Percentiles rank a stretch among this genome's conserved stretches.
These are phyloP conservation scores for Lactuca sativa DNA, from an alignment of 129 eudicot species.

Conservation along the genomic window DNA sequence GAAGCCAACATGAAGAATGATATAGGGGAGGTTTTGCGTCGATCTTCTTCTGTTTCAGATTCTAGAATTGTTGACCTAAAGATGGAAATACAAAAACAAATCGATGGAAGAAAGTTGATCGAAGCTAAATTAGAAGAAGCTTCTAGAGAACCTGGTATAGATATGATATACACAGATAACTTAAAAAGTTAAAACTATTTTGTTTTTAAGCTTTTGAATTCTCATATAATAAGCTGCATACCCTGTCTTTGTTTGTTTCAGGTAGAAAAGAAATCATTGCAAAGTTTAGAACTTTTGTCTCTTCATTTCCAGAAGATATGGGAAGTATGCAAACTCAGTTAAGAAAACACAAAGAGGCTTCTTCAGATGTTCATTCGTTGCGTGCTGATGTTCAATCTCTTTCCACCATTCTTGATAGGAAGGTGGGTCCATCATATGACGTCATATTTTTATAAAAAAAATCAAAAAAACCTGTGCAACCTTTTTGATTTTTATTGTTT, in stretches of 20 bases:
- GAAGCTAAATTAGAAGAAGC: conserved; percentile 73
- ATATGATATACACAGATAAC: neutral
- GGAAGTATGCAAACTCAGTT: conserved; percentile 76
- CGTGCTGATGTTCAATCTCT: conserved; percentile 89
- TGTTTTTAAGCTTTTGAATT: neutral
- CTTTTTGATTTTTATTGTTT: neutral
- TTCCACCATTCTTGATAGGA: conserved; percentile 54
- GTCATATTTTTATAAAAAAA: neutral
- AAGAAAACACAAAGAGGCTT: conserved; percentile 75
- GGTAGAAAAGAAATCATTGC: conserved; percentile 93
- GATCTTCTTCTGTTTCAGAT: conserved; percentile 50
- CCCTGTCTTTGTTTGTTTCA: conserved; percentile 28
- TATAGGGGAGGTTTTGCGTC: conserved; percentile 58
- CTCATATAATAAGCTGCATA: conserved; percentile 16
- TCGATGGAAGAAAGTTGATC: conserved; percentile 49
- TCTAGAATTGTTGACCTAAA: conserved; percentile 67
- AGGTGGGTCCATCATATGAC: conserved; percentile 43
- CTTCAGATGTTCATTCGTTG: conserved; percentile 71
- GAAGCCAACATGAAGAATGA: conserved; percentile 63
- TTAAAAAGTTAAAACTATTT: conserved; percentile 6
- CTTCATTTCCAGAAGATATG: conserved; percentile 87
- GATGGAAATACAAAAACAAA: conserved; percentile 60
- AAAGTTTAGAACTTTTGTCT: conserved; percentile 71
- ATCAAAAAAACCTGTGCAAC: too few species aligned
- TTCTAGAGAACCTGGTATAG: conserved; percentile 79